Percentiles rank a stretch among this genome's conserved stretches.
Evolutionary conservation across 75 land plant genomes (phyloP).

Genomic region (Cryptomeria japonica): DNA sequence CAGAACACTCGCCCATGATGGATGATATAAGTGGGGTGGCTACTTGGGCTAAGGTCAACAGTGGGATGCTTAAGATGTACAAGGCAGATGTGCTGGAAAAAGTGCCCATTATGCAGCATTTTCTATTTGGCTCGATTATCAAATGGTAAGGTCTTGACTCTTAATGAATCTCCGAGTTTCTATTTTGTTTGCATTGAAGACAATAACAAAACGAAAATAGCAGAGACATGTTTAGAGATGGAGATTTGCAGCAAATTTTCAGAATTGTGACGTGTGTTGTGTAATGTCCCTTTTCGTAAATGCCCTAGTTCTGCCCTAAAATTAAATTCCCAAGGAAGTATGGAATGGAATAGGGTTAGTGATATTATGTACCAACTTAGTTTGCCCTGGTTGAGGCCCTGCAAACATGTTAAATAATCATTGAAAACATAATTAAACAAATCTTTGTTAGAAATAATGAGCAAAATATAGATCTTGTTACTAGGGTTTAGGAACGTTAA

Average conservation of each 20-base stretch:
- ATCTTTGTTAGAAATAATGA: too few relatives aligned
- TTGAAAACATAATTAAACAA: too few relatives aligned
- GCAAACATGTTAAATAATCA: too few relatives aligned
- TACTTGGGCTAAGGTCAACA: conserved; percentile 86
- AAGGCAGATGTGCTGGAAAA: conserved; percentile 94
- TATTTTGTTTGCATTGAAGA: not conserved
- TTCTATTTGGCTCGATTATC: conserved; percentile 89
- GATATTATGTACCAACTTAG: too few relatives aligned
- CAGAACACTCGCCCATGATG: conserved; percentile 95
- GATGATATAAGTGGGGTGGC: conserved; percentile 96
- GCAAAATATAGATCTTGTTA: too few relatives aligned
- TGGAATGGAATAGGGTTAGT: too few relatives aligned
- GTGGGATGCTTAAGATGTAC: conserved; percentile 97
- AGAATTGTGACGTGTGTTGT: not conserved
- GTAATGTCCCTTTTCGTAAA: too few relatives aligned
- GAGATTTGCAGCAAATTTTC: not conserved
- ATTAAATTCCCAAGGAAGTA: too few relatives aligned
- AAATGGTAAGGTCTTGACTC: conserved; percentile 53
- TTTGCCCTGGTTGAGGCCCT: too few relatives aligned
- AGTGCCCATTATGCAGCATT: conserved; percentile 99
- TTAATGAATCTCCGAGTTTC: not conserved
- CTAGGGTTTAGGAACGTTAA: too few relatives aligned
- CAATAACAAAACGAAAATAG: not conserved
- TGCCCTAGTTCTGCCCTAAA: too few relatives aligned
- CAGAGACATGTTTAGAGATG: not conserved